Base-by-base conservation (phyloP, 441 rosid genomes). In the Euphorbia corollata region DNA sequence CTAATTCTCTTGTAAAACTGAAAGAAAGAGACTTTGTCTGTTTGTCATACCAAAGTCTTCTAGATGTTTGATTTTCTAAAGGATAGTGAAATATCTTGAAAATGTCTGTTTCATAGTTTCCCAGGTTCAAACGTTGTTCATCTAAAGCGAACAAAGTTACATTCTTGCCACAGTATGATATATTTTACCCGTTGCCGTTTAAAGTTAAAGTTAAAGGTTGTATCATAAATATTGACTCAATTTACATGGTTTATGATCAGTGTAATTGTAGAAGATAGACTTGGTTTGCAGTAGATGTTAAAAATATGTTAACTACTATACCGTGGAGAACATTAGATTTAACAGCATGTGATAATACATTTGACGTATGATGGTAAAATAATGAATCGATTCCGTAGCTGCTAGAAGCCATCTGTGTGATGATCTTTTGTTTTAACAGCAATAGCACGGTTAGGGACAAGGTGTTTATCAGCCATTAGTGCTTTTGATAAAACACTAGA, bases 391-490 rank as follows among this genome's bases (percentile, higher is more conserved):
- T 11, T 36, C 0, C 3, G 16, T 62, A 20, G 55, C 55, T 65
- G 19, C 63, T 64, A 55, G 6, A 51, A 12, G 59, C 18, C 51
- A 6, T 13, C 54, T 15, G 10, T 58, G 63, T 57, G n/a, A 53
- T 50, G 5, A 67, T 19, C 59, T 34, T 58, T 67, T 64, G 27
- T 60, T 72, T 78, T 81, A 68, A 67, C 87, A 92, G 98, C 78
- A 53, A 65, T 90, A 57, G 86, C 94, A 1, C 85, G 98, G 80
- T 86, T 90, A 60, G 86, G 84, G 0, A 78, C 96, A 5, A 81
- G 92, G 79, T 93, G 97, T 81, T 85, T 93, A 79, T 87, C 92
- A 51, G 92, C 98, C 0, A 85, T 93, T 47, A 72, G 89, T 65
- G 91, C 98, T 20, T 87, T 84, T 39, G 97, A 93, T 79, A 88